Percentiles rank a stretch among this genome's conserved stretches.
Conservation (phyloP, 148 eudicot genomes). For the Spergularia bocconei region DNA sequence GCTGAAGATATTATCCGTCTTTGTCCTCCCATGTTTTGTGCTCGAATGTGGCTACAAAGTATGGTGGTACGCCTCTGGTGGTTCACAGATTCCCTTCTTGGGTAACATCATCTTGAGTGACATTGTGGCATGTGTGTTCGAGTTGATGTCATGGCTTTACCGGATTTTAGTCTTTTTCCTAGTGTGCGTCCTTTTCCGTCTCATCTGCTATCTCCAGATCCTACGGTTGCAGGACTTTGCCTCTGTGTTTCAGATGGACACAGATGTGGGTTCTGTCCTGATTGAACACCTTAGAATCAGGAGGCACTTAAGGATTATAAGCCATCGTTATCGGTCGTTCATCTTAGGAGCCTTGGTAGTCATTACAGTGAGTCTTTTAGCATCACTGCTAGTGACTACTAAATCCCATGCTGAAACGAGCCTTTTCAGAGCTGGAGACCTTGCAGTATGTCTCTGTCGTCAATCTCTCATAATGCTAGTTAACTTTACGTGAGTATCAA, state of each 20-base stretch:
- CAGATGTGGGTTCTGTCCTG: conserved; percentile 65
- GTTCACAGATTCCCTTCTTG: conserved; percentile 68
- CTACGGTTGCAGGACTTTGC: conserved; percentile 80
- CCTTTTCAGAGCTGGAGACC: conserved; percentile 69
- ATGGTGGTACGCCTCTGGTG: conserved; percentile 94
- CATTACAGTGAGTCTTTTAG: conserved; percentile 68
- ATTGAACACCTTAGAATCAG: conserved; percentile 79
- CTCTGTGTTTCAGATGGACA: conserved; percentile 59
- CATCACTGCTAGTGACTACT: conserved; percentile 61
- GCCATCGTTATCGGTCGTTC: conserved; percentile 77
- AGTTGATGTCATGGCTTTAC: conserved; percentile 83
- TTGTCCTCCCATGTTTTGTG: conserved; percentile 73
- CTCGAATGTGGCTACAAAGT: conserved; percentile 73
- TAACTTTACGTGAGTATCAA: neutral
- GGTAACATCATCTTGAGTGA: conserved; percentile 62
- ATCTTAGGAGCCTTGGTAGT: conserved; percentile 54
- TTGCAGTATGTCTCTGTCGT: conserved; percentile 53
- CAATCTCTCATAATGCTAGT: neutral
- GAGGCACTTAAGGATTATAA: conserved; percentile 68
- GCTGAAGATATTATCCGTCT: conserved; percentile 55
- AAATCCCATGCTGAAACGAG: conserved; percentile 46
- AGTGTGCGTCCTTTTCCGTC: conserved; percentile 85
- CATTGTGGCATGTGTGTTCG: conserved; percentile 58
- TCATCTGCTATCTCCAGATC: conserved; percentile 86
- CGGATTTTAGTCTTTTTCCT: conserved; percentile 78